Percentiles rank a stretch among this genome's conserved stretches.
These are phyloP conservation scores for Moricandia moricandioides DNA, from an alignment of 345 rosid species.

Conservation along the genomic window DNA sequence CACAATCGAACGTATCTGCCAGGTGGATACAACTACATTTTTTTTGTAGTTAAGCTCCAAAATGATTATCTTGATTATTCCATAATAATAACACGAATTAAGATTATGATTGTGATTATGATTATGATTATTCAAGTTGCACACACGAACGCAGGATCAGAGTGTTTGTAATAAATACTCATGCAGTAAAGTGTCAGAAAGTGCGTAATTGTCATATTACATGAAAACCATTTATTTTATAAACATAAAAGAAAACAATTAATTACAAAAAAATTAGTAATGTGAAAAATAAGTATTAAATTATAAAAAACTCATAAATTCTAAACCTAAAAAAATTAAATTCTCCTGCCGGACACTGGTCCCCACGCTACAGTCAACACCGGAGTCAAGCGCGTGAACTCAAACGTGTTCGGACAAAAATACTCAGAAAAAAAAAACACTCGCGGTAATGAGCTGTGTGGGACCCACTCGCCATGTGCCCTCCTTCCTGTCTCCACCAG, in stretches of 20 bases:
- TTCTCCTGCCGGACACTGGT: slow-evolving; percentile 19
- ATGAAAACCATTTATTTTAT: neutral
- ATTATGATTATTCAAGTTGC: slow-evolving; percentile 1
- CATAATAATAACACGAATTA: neutral
- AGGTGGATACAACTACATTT: slow-evolving; percentile 15
- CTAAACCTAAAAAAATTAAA: slow-evolving; percentile 16
- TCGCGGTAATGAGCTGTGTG: slow-evolving; percentile 57
- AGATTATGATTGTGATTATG: neutral
- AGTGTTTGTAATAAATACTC: too few species aligned
- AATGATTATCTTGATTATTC: neutral
- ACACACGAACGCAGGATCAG: slow-evolving; percentile 20
- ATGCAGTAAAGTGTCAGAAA: slow-evolving; percentile 7
- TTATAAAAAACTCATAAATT: neutral
- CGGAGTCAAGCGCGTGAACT: slow-evolving; percentile 34
- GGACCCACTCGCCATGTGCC: slow-evolving; percentile 95
- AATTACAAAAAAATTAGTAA: too few species aligned
- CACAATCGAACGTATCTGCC: slow-evolving; percentile 13
- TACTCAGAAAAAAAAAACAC: neutral
- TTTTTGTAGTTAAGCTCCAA: slow-evolving; percentile 1
- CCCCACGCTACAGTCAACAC: slow-evolving; percentile 32
- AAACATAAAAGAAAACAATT: neutral
- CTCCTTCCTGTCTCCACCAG: slow-evolving; percentile 95
- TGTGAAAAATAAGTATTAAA: neutral
- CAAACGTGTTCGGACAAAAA: slow-evolving; percentile 22
- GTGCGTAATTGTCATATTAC: slow-evolving; percentile 6